Base-by-base conservation (phyloP, 1,284 basidiomycete genomes). In the Fistulina hepatica region DNA sequence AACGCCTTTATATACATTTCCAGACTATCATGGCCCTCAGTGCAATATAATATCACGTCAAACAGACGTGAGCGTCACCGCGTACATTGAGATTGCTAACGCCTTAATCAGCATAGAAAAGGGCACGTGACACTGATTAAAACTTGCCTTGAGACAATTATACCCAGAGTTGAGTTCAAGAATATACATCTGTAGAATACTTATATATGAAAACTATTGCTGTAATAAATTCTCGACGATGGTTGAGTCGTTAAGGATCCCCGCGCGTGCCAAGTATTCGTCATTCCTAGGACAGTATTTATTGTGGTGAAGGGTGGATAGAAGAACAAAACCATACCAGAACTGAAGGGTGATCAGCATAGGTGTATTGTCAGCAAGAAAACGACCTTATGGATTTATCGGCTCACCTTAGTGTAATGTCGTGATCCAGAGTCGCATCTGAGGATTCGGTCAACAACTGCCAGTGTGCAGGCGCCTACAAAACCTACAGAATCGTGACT, bases 391-490 rank as follows among this genome's bases (percentile, higher is more conserved):
- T 30, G 16, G 34, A 33, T 31, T 28, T 34, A 6, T 9, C 21
- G 21, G 53, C 70, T 30, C 43, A 85, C 82, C 71, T 91, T 93
- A 41, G 85, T 90, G 56, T 91, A 88, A 66, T 92, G 88, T 41
- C 88, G 64, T 37, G 61, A 75, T 1, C 88, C 89, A 10, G 84
- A 85, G 57, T 92, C 88, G 51, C 88, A 90, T 36, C 83, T 88
- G 36, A 23, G 15, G 17, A 21, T 36, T 6, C 22, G 17, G 12
- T 40, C 35, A 37, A 21, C 12, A 19, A 34, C 40, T 20, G 37
- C 17, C 13, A 23, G 21, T 17, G 15, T 37, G 33, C 10, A 44
- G 32, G 22, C 34, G 17, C 39, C 22, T 28, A 27, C 5, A 24
- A 38, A 9, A 60, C 80, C 48, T 51, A 91, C 80, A 94, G 51